These are phyloP conservation scores for Dipodascus geniculatus DNA, from an alignment of 805 yeast genomes.

Conservation along the genomic window DNA sequence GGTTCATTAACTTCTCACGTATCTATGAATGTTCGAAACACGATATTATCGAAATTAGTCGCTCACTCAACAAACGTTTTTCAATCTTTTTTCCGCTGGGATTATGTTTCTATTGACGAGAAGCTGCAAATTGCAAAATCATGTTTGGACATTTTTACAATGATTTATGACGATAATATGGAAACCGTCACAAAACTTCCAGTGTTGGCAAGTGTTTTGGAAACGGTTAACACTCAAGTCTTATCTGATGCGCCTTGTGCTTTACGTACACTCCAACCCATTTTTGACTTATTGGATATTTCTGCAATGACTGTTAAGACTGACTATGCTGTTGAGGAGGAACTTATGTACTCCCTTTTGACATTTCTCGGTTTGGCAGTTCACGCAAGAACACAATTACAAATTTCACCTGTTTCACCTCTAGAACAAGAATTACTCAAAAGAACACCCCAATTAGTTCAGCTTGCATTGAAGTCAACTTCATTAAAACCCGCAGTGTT, in stretches of 20 bases:
- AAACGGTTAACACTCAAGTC: not conserved
- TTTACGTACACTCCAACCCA: not conserved
- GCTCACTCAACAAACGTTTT: not conserved
- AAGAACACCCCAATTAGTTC: not conserved
- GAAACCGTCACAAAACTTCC: not conserved
- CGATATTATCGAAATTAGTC: not conserved
- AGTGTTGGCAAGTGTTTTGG: not conserved
- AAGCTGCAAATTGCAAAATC: not conserved
- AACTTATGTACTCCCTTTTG: not conserved
- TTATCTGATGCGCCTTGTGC: not conserved
- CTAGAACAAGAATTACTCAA: not conserved
- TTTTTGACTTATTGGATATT: not conserved
- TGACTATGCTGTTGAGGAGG: not conserved
- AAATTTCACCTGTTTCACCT: not conserved
- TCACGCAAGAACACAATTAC: not conserved
- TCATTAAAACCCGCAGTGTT: not conserved
- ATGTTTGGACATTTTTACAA: not conserved
- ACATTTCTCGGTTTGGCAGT: not conserved
- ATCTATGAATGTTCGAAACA: not conserved
- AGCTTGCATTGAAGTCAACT: not conserved
- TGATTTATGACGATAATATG: not conserved
- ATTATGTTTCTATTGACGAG: not conserved
- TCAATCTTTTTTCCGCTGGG: not conserved
- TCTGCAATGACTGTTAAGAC: not conserved
- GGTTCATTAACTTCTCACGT: not conserved